A percentile compares a stretch with the other conserved stretches of the same genome.
Conservation (phyloP, 495 filamentous ascomycete species). For the Podospora fimiseda region DNA sequence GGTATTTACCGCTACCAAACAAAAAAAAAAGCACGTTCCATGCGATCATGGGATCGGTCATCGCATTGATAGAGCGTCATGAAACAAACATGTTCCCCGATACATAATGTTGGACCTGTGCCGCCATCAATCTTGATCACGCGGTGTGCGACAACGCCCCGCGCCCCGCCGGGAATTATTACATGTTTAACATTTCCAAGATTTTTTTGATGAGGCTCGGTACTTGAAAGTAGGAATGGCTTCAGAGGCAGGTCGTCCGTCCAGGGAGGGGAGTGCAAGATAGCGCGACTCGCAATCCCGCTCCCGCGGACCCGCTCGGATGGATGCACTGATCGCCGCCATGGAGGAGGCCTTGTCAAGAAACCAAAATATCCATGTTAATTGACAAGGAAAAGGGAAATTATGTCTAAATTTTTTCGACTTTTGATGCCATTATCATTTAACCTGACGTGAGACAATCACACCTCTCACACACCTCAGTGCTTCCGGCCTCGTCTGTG, state of each 20-base stretch:
- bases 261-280: not conserved
- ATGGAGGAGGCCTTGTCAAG: not conserved
- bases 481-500: not conserved
- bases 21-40: not conserved
- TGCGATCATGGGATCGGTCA: not conserved
- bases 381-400: too few species aligned
- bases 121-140: conserved; percentile 1
- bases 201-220: too few species aligned
- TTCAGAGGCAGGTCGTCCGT: not conserved
- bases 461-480: too few species aligned
- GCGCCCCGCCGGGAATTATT: not conserved
- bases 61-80: not conserved
- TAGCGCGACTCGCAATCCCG: not conserved
- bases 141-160: conserved; percentile 1
- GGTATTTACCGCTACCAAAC: not conserved
- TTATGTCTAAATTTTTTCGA: not conserved
- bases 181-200: too few species aligned
- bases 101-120: not conserved
- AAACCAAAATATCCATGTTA: not conserved
- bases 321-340: not conserved
- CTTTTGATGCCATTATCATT: not conserved
- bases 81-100: not conserved
- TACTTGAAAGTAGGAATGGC: not conserved
- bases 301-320: too few species aligned
- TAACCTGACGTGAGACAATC: not conserved